These are phyloP conservation scores for Herpotrichia juniperi DNA, from an alignment of 2,329 filamentous ascomycete species.

Conservation along the genomic window DNA sequence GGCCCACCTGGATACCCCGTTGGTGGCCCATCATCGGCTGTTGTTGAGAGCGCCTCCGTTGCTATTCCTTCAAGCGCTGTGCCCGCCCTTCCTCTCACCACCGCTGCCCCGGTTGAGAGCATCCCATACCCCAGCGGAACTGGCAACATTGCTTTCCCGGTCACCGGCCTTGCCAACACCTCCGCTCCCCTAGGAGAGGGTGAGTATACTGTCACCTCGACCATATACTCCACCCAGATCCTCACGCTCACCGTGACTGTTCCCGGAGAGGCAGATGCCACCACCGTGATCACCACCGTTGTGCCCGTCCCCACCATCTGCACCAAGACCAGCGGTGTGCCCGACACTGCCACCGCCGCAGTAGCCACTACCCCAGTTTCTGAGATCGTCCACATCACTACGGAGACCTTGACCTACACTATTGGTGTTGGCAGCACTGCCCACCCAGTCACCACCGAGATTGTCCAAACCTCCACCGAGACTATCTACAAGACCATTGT, in stretches of 20 bases:
- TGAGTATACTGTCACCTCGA: conserved; percentile 46
- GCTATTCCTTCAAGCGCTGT: conserved; percentile 1
- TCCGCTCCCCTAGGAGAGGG: conserved; percentile 16
- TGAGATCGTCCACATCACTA: conserved; percentile 41
- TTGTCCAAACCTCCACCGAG: conserved; percentile 36
- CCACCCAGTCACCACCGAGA: conserved; percentile 51
- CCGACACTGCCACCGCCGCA: conserved; percentile 16
- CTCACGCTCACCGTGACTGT: conserved; percentile 49
- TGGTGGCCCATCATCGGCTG: not conserved
- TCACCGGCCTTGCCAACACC: conserved; percentile 8
- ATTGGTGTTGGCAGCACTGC: conserved; percentile 48
- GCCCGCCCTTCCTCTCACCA: not conserved
- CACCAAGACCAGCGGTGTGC: conserved; percentile 29
- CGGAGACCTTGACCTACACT: conserved; percentile 52
- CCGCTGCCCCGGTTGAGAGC: conserved; percentile 1
- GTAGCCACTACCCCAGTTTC: conserved; percentile 24
- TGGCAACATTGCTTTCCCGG: conserved; percentile 9
- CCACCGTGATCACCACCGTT: conserved; percentile 47
- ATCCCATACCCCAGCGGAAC: conserved; percentile 3
- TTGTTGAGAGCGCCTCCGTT: conserved; percentile 7
- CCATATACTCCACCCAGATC: conserved; percentile 52
- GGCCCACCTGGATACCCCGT: conserved; percentile 1
- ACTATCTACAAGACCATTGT: conserved; percentile 41
- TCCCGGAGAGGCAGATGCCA: conserved; percentile 41
- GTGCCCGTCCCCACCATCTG: conserved; percentile 52